A percentile compares a stretch with the other conserved stretches of the same genome.
phyloP scores from a whole-genome alignment of 768 basidiomycete species.

The Exidia glandulosa region DNA sequence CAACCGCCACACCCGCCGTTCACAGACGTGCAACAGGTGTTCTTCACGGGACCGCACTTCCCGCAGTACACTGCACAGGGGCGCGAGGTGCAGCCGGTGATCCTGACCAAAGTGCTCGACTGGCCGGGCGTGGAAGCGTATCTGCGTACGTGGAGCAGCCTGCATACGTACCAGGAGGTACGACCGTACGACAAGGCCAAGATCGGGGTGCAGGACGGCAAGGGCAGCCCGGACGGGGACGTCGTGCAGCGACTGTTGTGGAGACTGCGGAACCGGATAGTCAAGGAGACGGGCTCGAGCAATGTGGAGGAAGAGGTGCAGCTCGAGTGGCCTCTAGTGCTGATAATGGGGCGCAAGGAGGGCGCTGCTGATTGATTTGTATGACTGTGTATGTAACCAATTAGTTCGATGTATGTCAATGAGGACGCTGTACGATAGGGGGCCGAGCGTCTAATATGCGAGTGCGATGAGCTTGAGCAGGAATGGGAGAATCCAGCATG shows the following conservation, averaged over 20 bases:
- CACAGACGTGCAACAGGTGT: constrained; percentile 38
- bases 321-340: constrained; percentile 29
- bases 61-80: constrained; percentile 43
- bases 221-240: constrained; percentile 35
- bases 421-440: neutral
- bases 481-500: neutral
- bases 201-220: constrained; percentile 14
- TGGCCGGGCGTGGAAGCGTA: constrained; percentile 61
- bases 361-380: too few species aligned
- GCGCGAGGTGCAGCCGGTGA: constrained; percentile 43
- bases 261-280: constrained; percentile 30
- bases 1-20: constrained; percentile 32
- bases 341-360: neutral
- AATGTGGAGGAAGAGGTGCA: constrained; percentile 19
- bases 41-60: constrained; percentile 52
- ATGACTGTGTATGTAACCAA: too few species aligned
- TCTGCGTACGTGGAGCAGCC: constrained; percentile 57
- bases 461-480: too few species aligned
- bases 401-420: neutral
- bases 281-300: constrained; percentile 14
- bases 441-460: too few species aligned
- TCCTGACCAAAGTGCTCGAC: constrained; percentile 48
- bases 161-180: constrained; percentile 54
- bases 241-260: constrained; percentile 57
- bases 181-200: constrained; percentile 43